phyloP scores from a whole-genome alignment of 345 rosid genomes.

The Fremontodendron californicum region DNA sequence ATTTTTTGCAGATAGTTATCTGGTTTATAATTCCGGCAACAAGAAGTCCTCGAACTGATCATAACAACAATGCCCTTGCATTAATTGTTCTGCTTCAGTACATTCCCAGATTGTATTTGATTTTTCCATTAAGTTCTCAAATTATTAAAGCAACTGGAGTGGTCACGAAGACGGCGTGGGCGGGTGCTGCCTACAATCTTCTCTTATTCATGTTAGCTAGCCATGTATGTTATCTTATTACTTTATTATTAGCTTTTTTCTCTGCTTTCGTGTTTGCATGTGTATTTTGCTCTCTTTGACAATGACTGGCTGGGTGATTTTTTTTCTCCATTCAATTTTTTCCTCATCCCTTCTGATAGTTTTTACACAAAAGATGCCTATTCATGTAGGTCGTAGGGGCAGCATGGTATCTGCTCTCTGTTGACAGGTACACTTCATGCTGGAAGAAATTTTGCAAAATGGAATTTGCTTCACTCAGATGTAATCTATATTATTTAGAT shows the following conservation, averaged over 20 bases:
- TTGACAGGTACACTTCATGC: slow-evolving; percentile 73
- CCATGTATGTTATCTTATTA: slow-evolving; percentile 51
- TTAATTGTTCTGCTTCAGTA: slow-evolving; percentile 44
- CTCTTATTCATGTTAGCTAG: slow-evolving; percentile 78
- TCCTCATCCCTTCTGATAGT: not conserved
- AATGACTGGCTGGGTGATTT: not conserved
- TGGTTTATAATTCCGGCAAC: slow-evolving; percentile 45
- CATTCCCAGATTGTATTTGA: slow-evolving; percentile 47
- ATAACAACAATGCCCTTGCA: slow-evolving; percentile 28
- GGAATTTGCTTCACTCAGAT: slow-evolving; percentile 34
- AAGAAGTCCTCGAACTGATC: slow-evolving; percentile 4
- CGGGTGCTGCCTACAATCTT: slow-evolving; percentile 93
- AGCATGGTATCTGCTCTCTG: slow-evolving; percentile 76
- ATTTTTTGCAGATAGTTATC: slow-evolving; percentile 39
- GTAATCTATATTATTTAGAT: slow-evolving; percentile 50
- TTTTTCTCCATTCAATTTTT: not conserved
- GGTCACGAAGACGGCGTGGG: slow-evolving; percentile 89
- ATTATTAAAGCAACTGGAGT: slow-evolving; percentile 58
- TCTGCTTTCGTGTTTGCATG: not conserved
- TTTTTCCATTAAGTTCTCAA: slow-evolving; percentile 45
- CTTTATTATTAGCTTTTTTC: not conserved
- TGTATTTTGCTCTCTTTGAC: not conserved
- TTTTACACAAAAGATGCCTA: slow-evolving; percentile 1
- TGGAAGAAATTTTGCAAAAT: slow-evolving; percentile 62
- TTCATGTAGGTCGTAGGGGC: slow-evolving; percentile 70